phyloP scores from a whole-genome alignment of 129 eudicot species.

The Chrysanthemum seticuspe region DNA sequence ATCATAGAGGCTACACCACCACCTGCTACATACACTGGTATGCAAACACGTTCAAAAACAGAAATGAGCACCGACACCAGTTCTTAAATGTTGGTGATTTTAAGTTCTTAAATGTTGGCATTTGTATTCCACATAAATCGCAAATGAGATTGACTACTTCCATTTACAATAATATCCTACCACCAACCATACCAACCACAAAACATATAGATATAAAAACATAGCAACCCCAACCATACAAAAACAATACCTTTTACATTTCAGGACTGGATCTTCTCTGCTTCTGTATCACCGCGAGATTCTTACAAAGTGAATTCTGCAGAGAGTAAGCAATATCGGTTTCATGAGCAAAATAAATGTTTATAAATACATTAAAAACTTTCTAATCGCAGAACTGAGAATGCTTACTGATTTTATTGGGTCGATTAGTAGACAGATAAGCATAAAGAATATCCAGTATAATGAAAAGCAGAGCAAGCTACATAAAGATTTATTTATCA shows the following conservation, averaged over 20 bases:
- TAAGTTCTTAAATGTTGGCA: background rate
- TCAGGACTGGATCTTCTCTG: conserved; percentile 2
- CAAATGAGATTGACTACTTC: conserved; percentile 6
- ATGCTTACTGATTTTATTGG: conserved; percentile 49
- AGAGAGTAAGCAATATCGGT: background rate
- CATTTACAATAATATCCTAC: conserved; percentile 19
- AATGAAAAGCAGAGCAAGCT: conserved; percentile 56
- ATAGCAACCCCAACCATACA: background rate
- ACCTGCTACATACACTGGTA: no score
- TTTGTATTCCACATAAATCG: conserved; percentile 12
- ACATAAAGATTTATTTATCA: conserved; percentile 29
- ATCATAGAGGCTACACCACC: no score
- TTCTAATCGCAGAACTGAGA: background rate
- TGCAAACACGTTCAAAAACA: no score
- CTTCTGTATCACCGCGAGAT: background rate
- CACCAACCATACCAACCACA: conserved; percentile 8
- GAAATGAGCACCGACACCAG: no score
- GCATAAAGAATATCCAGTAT: conserved; percentile 59
- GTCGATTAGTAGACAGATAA: conserved; percentile 46
- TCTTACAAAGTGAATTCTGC: conserved; percentile 38
- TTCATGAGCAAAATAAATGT: conserved; percentile 9
- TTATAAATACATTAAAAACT: background rate
- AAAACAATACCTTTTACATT: conserved; percentile 17
- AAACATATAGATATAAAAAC: background rate
- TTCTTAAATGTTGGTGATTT: no score